Base-by-base conservation (phyloP, 768 basidiomycete species). In the Serendipita indica region DNA sequence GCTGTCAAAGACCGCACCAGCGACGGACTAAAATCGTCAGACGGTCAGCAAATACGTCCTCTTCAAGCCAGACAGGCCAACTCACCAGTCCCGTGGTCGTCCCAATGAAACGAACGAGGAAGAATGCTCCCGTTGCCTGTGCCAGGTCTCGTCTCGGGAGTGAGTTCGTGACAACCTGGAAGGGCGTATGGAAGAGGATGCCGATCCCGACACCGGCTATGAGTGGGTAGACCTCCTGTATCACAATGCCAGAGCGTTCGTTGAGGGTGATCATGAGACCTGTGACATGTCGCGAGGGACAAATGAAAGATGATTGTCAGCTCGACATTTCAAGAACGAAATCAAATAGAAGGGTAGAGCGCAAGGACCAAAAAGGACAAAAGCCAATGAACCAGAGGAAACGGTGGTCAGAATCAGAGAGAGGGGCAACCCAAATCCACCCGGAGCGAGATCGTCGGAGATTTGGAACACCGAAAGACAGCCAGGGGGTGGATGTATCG, bases 181-280 rank as follows among this genome's bases (percentile, higher is more conserved):
- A 89, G 5, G 89, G 89, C 0, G 87, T 82, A 66, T 89, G 87
- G 69, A 89, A 89, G 27, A 89, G 72, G 79, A 89, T 82, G 35
- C 89, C 88, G 60, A 91, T 67, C 7, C 88, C 88, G 33, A 86
- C 69, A 14, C 89, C 89, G 49, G 84, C 78, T 60, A 89, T 72
- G 35, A 90, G 70, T 4, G 86, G 82, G 67, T 77, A 84, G n/a
- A 74, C 57, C 35, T 71, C 67, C 67, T 86, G 81, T 34, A 71
- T 61, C 14, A 69, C 62, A 32, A 70, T 65, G 39, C 70, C 65
- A 6, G 84, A 75, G 52, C 72, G 65, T 60, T 80, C 80, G 60
- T 82, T 68, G 60, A 91, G 74, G 33, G 82, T 65, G 61, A 73
- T 78, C 66, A 91, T 72, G 59, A 89, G 75, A 33, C 84, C 88